Conservation (phyloP, 2,329 filamentous ascomycete genomes). For the Aspergillus transmontanensis region DNA sequence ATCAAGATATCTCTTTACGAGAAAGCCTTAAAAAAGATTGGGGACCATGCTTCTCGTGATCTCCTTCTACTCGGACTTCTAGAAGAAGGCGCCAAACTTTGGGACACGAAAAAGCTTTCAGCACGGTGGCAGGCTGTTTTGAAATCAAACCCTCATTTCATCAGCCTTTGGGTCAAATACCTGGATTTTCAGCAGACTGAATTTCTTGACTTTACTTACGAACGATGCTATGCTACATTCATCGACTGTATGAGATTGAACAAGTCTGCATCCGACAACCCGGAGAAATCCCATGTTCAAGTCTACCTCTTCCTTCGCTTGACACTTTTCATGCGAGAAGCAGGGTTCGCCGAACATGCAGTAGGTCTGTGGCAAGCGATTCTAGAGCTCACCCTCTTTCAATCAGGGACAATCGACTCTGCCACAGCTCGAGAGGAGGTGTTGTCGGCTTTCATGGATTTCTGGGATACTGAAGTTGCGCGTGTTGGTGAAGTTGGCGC, state of each 20-base stretch:
- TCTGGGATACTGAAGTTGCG: conserved; percentile 84
- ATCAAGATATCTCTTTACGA: conserved; percentile 80
- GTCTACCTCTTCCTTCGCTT: conserved; percentile 74
- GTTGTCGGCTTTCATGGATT: conserved; percentile 62
- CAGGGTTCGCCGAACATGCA: conserved; percentile 77
- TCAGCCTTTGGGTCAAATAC: conserved; percentile 72
- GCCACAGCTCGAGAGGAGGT: conserved; percentile 12
- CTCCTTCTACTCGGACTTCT: conserved; percentile 69
- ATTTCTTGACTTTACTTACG: conserved; percentile 68
- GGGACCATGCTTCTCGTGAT: conserved; percentile 53
- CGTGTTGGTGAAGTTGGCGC: conserved; percentile 75
- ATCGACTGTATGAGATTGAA: conserved; percentile 57
- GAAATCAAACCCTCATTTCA: conserved; percentile 57
- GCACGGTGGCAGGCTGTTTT: conserved; percentile 68
- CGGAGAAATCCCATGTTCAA: conserved; percentile 43
- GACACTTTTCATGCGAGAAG: conserved; percentile 73
- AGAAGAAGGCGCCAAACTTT: conserved; percentile 72
- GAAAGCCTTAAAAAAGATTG: conserved; percentile 67
- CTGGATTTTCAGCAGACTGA: conserved; percentile 72
- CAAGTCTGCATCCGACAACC: conserved; percentile 19
- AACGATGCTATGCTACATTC: conserved; percentile 64
- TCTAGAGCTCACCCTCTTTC: conserved; percentile 71
- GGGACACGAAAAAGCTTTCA: conserved; percentile 65
- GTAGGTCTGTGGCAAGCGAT: conserved; percentile 81
- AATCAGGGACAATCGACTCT: conserved; percentile 45